Base-by-base conservation (phyloP, 2,329 filamentous ascomycete species). In the Penicillium sp. region DNA sequence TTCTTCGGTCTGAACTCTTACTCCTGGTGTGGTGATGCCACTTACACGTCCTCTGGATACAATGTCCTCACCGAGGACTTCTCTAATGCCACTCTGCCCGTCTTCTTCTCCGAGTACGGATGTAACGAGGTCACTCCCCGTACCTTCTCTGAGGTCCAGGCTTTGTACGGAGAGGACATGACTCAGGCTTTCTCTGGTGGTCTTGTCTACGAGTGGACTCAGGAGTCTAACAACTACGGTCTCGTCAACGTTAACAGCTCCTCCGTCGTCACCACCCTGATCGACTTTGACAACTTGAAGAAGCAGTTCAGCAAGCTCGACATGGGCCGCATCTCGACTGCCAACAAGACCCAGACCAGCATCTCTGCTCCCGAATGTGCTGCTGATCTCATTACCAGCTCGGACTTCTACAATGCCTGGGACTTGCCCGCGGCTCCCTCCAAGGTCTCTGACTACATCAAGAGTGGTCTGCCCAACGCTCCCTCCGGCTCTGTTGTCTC, bases 371-470 rank as follows among this genome's bases (percentile, higher is more conserved):
- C 90, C 33, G 80, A 76, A 55, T 97, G 93, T 80, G 78, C 78
- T 61, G 58, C 80, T 31, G 82, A 79, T 59, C 80, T 96, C 53
- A 93, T 97, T 77, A 82, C 80, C 62, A 77, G 82, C 58, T 61
- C 66, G 33, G 83, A 82, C 60, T 96, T 96, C 81, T 84, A 83
- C 75, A 87, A 79, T 73, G 89, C 91, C 81, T 98, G 96, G 79
- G 88, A 87, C 46, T 79, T 96, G 56, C 93, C 89, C 48, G 77
- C 69, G 3, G 80, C 85, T 6, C 92, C 92, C 13, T 79, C 83
- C 4, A 89, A 87, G 63, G 88, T 87, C 39, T 80, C 87, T 59
- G 81, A 84, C 46, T 81, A 96, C 68, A 93, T 97, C 71, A 81
- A 90, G 64, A 85, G 89, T 49, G 93, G 93, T 61, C 84, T 96